A percentile compares a stretch with the other conserved stretches of the same genome.
Evolutionary conservation across 768 basidiomycete genomes (phyloP).

Genomic region (Rhodosporidiobolus sp.): DNA sequence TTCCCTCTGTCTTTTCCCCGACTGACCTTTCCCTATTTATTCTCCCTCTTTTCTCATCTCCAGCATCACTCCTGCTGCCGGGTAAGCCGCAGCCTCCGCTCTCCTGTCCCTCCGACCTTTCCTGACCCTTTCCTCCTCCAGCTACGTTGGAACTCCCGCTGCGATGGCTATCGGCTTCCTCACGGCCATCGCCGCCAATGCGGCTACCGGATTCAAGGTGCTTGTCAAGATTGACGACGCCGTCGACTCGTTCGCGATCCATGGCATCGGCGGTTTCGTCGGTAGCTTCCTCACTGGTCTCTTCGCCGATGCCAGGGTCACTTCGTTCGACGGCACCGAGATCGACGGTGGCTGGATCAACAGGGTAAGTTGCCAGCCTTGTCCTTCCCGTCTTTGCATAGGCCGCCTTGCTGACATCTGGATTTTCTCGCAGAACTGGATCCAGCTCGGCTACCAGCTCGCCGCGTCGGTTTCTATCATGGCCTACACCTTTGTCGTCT

Average conservation of each 20-base stretch:
- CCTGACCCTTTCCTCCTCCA: constrained; percentile 53
- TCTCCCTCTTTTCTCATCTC: no score
- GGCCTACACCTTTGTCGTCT: constrained; percentile 52
- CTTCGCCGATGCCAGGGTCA: constrained; percentile 65
- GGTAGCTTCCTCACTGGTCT: constrained; percentile 61
- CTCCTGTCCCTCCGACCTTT: no score
- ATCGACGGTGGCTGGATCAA: constrained; percentile 70
- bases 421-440: constrained; percentile 65
- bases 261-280: constrained; percentile 72
- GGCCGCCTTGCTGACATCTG: no score
- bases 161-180: constrained; percentile 71
- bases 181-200: constrained; percentile 57
- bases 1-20: constrained; percentile 50
- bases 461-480: constrained; percentile 61
- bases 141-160: constrained; percentile 73
- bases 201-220: constrained; percentile 56
- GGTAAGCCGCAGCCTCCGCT: no score
- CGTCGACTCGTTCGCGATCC: constrained; percentile 87
- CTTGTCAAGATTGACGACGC: constrained; percentile 62
- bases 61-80: no score
- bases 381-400: neutral
- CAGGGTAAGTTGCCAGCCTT: constrained; percentile 54
- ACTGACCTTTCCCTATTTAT: no score
- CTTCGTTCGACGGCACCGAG: constrained; percentile 64
- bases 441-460: constrained; percentile 75